Percentiles rank a stretch among this genome's conserved stretches.
Evolutionary conservation across 2,329 filamentous ascomycete genomes (phyloP).

Genomic region (Penicillium brasilianum): DNA sequence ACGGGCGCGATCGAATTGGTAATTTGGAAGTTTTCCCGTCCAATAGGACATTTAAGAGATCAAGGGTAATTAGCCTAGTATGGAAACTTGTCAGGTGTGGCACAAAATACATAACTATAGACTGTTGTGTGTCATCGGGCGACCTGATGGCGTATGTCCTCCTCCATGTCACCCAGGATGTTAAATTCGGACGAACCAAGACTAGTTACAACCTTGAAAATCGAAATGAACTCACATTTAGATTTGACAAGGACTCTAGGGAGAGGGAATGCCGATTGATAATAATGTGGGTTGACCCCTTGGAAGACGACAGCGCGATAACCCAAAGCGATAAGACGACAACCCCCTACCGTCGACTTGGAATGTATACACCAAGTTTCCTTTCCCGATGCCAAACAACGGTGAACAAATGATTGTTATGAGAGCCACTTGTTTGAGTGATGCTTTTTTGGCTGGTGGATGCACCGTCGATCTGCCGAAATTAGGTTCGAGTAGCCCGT

Average conservation of each 20-base stretch:
- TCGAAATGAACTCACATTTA: conserved; percentile 4
- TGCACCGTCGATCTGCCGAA: conserved; percentile 4
- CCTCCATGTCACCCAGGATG: neutral
- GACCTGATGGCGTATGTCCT: neutral
- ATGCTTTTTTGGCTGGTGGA: neutral
- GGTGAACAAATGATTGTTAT: neutral
- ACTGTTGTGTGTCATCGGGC: neutral
- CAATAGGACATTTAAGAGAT: too few relatives aligned
- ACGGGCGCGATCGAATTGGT: too few relatives aligned
- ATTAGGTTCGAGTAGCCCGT: neutral
- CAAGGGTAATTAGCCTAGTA: neutral
- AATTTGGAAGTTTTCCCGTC: too few relatives aligned
- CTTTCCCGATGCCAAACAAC: conserved; percentile 10
- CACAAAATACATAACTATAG: neutral
- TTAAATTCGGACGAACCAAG: neutral
- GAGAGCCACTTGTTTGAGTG: neutral
- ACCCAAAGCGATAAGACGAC: neutral
- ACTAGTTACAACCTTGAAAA: neutral
- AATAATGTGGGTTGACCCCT: conserved; percentile 20
- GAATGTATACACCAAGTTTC: neutral
- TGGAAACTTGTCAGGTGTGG: neutral
- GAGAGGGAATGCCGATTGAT: conserved; percentile 21
- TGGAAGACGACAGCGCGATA: neutral
- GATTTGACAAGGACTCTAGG: conserved; percentile 20
- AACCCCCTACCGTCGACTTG: conserved; percentile 19